Base-by-base conservation (phyloP, 1,139 yeast genomes). In the Candida tetrigidarum region DNA sequence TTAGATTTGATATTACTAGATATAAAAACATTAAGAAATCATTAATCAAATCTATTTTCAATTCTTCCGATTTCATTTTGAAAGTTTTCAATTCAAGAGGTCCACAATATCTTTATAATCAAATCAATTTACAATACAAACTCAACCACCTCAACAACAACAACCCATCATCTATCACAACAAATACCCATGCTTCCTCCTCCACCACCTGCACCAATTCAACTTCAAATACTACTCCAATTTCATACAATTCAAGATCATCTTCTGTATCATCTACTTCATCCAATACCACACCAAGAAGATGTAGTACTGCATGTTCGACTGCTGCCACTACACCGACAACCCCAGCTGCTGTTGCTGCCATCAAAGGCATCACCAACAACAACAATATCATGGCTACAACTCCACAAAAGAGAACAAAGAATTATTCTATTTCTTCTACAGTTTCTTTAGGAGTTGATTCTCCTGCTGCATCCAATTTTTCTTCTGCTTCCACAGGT, bases 21-120 rank as follows among this genome's bases (percentile, higher is more conserved):
- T 67, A 67, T 52, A 60, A 61, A 39, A 54, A 53, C 47, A 69
- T 71, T 43, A 71, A 66, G 47, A 64, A 61, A 45, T 54, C 58
- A 45, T 57, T 73, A 47, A 59, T 70, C 25, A 59, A 61, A 39
- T 60, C 75, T 3, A 55, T 72, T 30, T 52, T 65, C 32, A 59
- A 60, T 43, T 61, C 72, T 6, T 66, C 76, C 0, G 70, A 67
- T 25, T 69, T 62, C 44, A 54, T 71, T 26, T 56, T 69, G 41
- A 60, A 59, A 35, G 56, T 63, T 35, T 72, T 73, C 50, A 57
- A 60, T 47, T 55, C 68, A 18, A 58, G 58, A 42, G 78, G 77
- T 16, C 75, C 76, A 2, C 73, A 65, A 47, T 62, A 54, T 46
- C 53, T 67, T 33, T 62, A 56, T 51, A 58, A 56, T 35, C 67